Percentiles rank a stretch among this genome's conserved stretches.
Evolutionary conservation across 2,329 filamentous ascomycete genomes (phyloP).

Genomic region (Ceratocystis ficicola): DNA sequence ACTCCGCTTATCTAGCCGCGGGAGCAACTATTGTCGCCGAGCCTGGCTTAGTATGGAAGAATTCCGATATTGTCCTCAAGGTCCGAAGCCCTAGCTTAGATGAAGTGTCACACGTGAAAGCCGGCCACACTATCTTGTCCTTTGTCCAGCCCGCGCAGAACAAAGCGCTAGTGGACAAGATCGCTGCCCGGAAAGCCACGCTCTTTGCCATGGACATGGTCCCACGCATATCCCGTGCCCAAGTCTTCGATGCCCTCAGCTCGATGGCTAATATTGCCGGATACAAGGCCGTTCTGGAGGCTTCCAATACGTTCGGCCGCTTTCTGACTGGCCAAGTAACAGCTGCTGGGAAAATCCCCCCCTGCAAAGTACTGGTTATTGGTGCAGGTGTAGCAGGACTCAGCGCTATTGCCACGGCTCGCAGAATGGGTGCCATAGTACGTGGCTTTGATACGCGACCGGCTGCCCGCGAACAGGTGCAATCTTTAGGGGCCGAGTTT

Average conservation of each 20-base stretch:
- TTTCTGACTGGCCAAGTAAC: conserved; percentile 85
- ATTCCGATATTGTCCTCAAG: conserved; percentile 71
- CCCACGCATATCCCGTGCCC: conserved; percentile 75
- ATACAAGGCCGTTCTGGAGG: conserved; percentile 83
- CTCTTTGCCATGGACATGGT: conserved; percentile 89
- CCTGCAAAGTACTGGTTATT: conserved; percentile 81
- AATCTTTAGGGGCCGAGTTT: conserved; percentile 81
- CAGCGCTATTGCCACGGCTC: conserved; percentile 76
- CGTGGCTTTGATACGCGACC: conserved; percentile 82
- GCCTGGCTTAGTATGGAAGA: conserved; percentile 55
- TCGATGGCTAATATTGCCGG: conserved; percentile 93
- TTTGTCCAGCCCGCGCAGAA: conserved; percentile 78
- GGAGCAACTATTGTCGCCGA: conserved; percentile 65
- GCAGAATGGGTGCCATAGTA: conserved; percentile 77
- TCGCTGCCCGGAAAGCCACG: conserved; percentile 59
- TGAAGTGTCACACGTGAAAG: conserved; percentile 56
- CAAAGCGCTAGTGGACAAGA: conserved; percentile 57
- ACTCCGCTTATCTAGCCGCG: conserved; percentile 63
- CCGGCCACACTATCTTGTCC: conserved; percentile 64
- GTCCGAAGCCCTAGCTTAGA: conserved; percentile 61
- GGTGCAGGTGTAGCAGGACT: conserved; percentile 81
- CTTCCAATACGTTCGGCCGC: conserved; percentile 77
- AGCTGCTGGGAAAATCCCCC: conserved; percentile 79
- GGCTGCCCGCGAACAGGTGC: conserved; percentile 79
- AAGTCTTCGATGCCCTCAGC: conserved; percentile 77